Evolutionary conservation across 1,139 yeast genomes (phyloP).

Genomic region (Hansenula sp.): DNA sequence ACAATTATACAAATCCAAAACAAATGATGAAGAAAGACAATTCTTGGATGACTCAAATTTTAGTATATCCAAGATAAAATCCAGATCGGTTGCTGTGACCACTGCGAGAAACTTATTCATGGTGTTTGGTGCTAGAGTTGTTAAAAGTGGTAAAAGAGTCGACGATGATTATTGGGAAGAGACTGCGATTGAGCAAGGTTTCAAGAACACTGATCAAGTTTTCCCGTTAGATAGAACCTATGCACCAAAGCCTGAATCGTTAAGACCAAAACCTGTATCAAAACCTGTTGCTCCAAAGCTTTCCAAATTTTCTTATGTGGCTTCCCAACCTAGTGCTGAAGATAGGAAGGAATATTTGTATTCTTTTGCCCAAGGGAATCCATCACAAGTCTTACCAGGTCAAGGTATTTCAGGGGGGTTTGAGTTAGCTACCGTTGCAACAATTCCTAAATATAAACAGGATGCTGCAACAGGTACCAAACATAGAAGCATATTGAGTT

Average conservation of each 20-base stretch:
- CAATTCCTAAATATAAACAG: conserved; percentile 32
- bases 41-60: conserved; percentile 51
- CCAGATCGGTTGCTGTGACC: conserved; percentile 61
- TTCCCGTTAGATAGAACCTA: conserved; percentile 20
- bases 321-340: conserved; percentile 18
- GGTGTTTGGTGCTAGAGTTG: conserved; percentile 67
- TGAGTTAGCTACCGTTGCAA: conserved; percentile 30
- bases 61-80: conserved; percentile 55
- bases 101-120: conserved; percentile 54
- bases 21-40: conserved; percentile 58
- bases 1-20: conserved; percentile 50
- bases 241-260: conserved; percentile 3
- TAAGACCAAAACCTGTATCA: conserved; percentile 7
- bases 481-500: conserved; percentile 21
- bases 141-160: conserved; percentile 61
- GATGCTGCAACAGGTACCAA: conserved; percentile 24
- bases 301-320: conserved; percentile 9
- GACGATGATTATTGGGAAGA: conserved; percentile 81
- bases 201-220: conserved; percentile 41
- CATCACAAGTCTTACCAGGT: conserved; percentile 29
- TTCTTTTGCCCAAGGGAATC: conserved; percentile 15
- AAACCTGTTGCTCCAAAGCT: conserved; percentile 20
- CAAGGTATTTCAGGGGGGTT: conserved; percentile 34
- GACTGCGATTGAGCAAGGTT: conserved; percentile 56
- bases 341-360: conserved; percentile 19